These are phyloP conservation scores for Fusarium sp. DNA, from an alignment of 2,329 filamentous ascomycete genomes.

Conservation along the genomic window DNA sequence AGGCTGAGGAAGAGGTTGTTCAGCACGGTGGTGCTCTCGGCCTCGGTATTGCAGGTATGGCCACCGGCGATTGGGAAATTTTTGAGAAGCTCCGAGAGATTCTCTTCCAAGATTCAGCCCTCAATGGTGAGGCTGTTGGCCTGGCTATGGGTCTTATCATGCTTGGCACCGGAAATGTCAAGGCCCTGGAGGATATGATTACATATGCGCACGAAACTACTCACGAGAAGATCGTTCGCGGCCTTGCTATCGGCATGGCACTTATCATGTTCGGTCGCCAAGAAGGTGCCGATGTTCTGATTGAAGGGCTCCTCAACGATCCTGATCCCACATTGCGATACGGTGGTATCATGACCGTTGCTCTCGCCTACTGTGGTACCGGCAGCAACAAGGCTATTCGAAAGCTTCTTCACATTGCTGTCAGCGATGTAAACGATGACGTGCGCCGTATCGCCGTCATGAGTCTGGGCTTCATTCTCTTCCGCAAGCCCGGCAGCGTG, in stretches of 20 bases:
- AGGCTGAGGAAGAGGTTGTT: constrained; percentile 88
- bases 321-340: constrained; percentile 94
- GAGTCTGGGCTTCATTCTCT: constrained; percentile 97
- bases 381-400: constrained; percentile 99
- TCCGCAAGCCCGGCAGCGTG: constrained; percentile 96
- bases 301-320: constrained; percentile 92
- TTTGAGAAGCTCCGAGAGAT: constrained; percentile 92
- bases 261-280: constrained; percentile 98
- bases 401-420: constrained; percentile 92
- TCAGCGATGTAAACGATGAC: constrained; percentile 98
- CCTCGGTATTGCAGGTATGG: constrained; percentile 97
- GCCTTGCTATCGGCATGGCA: constrained; percentile 95
- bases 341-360: constrained; percentile 98
- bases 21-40: constrained; percentile 96
- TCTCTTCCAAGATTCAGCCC: constrained; percentile 91
- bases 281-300: constrained; percentile 93
- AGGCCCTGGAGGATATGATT: constrained; percentile 95
- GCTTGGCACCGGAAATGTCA: constrained; percentile 96
- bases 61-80: constrained; percentile 87
- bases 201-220: constrained; percentile 97
- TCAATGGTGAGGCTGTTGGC: constrained; percentile 97
- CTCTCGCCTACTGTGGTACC: constrained; percentile 95
- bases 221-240: constrained; percentile 98
- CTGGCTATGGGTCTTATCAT: constrained; percentile 97
- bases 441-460: constrained; percentile 96